These are phyloP conservation scores for Pontederia paniculata DNA, from an alignment of 176 grass and related monocot species.

Conservation along the genomic window DNA sequence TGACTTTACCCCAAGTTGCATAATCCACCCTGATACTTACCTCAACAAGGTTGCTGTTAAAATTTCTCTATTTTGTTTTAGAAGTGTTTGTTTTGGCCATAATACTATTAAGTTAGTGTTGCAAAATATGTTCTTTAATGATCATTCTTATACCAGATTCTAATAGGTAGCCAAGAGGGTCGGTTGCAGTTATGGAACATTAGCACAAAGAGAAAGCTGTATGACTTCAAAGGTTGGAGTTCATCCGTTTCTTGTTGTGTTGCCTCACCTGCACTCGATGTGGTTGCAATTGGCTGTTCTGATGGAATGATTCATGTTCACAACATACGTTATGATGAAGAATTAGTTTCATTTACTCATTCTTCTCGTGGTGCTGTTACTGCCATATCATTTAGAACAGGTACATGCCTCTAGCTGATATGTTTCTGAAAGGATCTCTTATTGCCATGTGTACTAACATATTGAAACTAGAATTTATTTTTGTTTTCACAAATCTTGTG, in stretches of 20 bases:
- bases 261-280: conserved; percentile 83
- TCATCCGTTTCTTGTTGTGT: conserved; percentile 72
- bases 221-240: conserved; percentile 82
- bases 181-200: conserved; percentile 87
- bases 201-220: conserved; percentile 62
- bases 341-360: conserved; percentile 82
- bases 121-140: conserved; percentile 7
- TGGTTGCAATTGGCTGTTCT: conserved; percentile 70
- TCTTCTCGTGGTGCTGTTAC: conserved; percentile 79
- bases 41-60: conserved; percentile 68
- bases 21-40: conserved; percentile 96
- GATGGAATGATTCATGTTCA: conserved; percentile 86
- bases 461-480: background rate
- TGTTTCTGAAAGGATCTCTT: background rate
- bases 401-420: conserved; percentile 25
- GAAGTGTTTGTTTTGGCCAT: background rate
- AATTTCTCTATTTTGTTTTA: background rate
- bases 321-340: conserved; percentile 70
- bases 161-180: conserved; percentile 86
- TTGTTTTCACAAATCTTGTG: too few species aligned
- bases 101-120: background rate
- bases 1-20: conserved; percentile 67
- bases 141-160: conserved; percentile 26
- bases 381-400: conserved; percentile 93
- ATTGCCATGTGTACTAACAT: background rate